phyloP scores from a whole-genome alignment of 2,329 filamentous ascomycete species.

The Monilinia polystroma region DNA sequence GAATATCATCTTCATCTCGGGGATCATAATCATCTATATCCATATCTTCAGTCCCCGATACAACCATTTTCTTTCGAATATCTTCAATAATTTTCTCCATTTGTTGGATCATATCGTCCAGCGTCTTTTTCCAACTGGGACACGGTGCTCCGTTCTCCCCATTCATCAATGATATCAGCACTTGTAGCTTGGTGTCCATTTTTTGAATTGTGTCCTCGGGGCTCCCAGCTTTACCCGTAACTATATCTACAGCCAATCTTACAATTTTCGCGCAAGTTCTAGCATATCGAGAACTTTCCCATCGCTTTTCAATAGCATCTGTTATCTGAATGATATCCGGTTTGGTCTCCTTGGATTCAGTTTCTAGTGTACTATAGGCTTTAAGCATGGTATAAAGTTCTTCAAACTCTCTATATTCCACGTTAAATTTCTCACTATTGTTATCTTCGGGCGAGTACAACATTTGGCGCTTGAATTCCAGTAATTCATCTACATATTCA shows the following conservation, averaged over 20 bases:
- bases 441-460: not conserved
- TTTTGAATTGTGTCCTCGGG: not conserved
- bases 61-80: not conserved
- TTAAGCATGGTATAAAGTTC: not conserved
- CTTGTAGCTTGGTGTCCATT: not conserved
- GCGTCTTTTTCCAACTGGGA: not conserved
- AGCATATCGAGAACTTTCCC: not conserved
- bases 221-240: not conserved
- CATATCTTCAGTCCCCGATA: no score
- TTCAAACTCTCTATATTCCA: not conserved
- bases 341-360: not conserved
- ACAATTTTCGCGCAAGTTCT: not conserved
- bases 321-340: not conserved
- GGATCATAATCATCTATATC: not conserved
- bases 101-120: not conserved
- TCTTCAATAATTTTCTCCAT: not conserved
- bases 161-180: not conserved
- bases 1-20: not conserved
- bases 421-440: not conserved
- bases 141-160: not conserved
- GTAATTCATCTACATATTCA: not conserved
- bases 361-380: not conserved
- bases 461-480: constrained; percentile 3
- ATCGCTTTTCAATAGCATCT: not conserved
- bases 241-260: not conserved